A percentile compares a stretch with the other conserved stretches of the same genome.
phyloP scores from a whole-genome alignment of 2,329 filamentous ascomycete genomes.

The Botrytis sinoallii region DNA sequence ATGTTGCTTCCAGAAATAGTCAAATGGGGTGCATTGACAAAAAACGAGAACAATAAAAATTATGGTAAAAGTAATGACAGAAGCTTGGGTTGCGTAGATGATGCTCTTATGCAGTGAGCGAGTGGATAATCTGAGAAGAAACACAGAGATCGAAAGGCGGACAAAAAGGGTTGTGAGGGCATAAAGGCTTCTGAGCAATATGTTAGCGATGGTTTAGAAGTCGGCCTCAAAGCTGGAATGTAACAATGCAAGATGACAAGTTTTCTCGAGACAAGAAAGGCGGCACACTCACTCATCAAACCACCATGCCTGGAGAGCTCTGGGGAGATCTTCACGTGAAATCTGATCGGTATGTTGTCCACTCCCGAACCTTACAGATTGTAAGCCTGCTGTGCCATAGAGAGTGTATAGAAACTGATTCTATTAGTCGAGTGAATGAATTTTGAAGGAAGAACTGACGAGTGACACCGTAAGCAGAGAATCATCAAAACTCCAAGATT shows the following conservation, averaged over 20 bases:
- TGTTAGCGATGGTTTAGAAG: not conserved
- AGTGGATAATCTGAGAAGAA: conserved; percentile 51
- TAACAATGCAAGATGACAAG: not conserved
- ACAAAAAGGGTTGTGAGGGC: conserved; percentile 34
- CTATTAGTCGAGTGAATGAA: not conserved
- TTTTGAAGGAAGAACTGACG: conserved; percentile 21
- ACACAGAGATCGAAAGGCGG: conserved; percentile 48
- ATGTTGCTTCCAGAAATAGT: conserved; percentile 47
- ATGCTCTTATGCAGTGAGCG: conserved; percentile 45
- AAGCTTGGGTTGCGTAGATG: conserved; percentile 46
- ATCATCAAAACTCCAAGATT: conserved; percentile 32
- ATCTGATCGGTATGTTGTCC: conserved; percentile 27
- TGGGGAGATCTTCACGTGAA: conserved; percentile 21
- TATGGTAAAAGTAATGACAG: conserved; percentile 45
- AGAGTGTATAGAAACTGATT: conserved; percentile 27
- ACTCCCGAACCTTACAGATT: conserved; percentile 27
- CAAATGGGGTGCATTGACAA: conserved; percentile 52
- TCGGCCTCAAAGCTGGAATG: not conserved
- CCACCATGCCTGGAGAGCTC: conserved; percentile 44
- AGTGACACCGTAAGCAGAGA: conserved; percentile 26
- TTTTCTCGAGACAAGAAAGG: not conserved
- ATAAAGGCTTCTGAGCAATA: not conserved
- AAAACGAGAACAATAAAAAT: conserved; percentile 50
- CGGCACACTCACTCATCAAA: conserved; percentile 48
- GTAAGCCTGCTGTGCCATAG: conserved; percentile 23